Conservation (phyloP, 2,329 filamentous ascomycete genomes). For the Aspergillus quadricinctus region DNA sequence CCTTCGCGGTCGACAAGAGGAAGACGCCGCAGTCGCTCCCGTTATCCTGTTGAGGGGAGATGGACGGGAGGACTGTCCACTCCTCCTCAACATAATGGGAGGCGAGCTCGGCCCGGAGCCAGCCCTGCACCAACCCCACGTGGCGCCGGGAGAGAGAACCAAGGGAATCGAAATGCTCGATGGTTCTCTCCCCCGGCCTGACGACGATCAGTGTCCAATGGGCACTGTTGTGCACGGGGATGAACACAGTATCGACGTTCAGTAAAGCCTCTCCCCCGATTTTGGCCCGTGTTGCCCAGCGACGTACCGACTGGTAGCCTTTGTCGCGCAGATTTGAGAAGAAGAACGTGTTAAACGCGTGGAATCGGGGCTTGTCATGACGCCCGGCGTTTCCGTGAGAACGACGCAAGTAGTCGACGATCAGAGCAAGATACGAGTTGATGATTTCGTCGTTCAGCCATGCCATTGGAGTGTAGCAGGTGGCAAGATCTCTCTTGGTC, state of each 20-base stretch:
- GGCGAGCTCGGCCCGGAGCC: slow-evolving; percentile 42
- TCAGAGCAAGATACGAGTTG: slow-evolving; percentile 42
- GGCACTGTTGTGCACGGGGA: slow-evolving; percentile 43
- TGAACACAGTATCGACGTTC: slow-evolving; percentile 44
- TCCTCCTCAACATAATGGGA: slow-evolving; percentile 38
- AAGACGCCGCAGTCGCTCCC: slow-evolving; percentile 50
- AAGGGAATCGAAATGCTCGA: slow-evolving; percentile 48
- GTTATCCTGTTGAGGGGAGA: slow-evolving; percentile 44
- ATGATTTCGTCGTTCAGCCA: slow-evolving; percentile 48
- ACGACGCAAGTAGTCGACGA: slow-evolving; percentile 36
- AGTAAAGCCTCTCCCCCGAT: slow-evolving; percentile 43
- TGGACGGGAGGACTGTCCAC: slow-evolving; percentile 38
- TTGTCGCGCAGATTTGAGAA: slow-evolving; percentile 40
- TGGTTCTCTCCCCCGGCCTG: slow-evolving; percentile 38
- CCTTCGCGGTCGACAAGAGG: slow-evolving; percentile 46
- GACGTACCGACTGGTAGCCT: slow-evolving; percentile 35
- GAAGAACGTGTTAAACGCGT: slow-evolving; percentile 45
- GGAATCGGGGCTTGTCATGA: slow-evolving; percentile 35
- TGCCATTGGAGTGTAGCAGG: slow-evolving; percentile 30
- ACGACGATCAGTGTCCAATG: slow-evolving; percentile 49
- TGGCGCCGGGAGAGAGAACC: slow-evolving; percentile 29
- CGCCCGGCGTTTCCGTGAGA: slow-evolving; percentile 29
- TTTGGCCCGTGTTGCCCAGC: slow-evolving; percentile 46
- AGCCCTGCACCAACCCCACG: slow-evolving; percentile 35
- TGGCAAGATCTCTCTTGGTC: slow-evolving; percentile 33